These are phyloP conservation scores for Tetradesmus obliquus DNA, from an alignment of 139 green algal genomes.

Conservation along the genomic window DNA sequence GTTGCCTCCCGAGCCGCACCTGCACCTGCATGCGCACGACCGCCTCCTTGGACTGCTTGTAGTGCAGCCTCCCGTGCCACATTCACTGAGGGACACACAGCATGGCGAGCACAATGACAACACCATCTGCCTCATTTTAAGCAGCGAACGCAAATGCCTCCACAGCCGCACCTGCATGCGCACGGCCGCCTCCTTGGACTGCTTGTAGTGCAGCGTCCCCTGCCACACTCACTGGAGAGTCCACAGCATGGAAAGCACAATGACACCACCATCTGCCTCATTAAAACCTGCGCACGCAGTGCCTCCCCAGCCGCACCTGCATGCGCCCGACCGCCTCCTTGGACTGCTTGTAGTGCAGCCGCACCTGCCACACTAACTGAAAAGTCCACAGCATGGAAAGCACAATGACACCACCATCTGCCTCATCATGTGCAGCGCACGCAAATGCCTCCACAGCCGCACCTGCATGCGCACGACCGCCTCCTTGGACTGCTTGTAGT, in stretches of 20 bases:
- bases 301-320: constrained; percentile 51
- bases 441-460: neutral
- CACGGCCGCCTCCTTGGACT: constrained; percentile 25
- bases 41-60: neutral
- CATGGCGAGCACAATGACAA: neutral
- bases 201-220: constrained; percentile 49
- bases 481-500: constrained; percentile 6
- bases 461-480: constrained; percentile 63
- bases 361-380: constrained; percentile 22
- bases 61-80: constrained; percentile 46
- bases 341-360: constrained; percentile 33
- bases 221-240: neutral
- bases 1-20: neutral
- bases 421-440: neutral
- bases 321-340: constrained; percentile 44
- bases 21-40: constrained; percentile 62
- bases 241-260: too few species aligned
- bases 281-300: neutral
- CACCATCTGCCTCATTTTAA: neutral
- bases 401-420: too few species aligned
- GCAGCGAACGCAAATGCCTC: neutral
- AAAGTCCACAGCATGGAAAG: neutral
- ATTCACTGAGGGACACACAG: neutral
- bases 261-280: too few species aligned
- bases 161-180: constrained; percentile 60